Conservation (phyloP, 352 stramenopile genomes). For the Phytophthora sp. region DNA sequence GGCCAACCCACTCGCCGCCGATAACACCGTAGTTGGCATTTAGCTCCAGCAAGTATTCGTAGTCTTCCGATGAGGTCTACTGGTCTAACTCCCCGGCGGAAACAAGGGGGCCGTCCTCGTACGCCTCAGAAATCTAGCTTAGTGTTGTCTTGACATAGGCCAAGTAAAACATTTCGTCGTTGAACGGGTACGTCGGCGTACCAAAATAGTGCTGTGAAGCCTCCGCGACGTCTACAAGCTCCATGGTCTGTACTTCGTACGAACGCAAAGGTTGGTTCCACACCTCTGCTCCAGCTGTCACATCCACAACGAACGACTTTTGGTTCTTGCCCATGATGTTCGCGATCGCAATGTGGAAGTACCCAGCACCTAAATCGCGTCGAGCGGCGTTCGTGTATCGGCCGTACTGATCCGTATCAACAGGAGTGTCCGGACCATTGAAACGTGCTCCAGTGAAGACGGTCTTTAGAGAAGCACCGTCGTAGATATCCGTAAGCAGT, state of each 20-base stretch:
- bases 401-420: conserved; percentile 19
- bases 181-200: conserved; percentile 53
- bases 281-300: conserved; percentile 37
- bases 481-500: conserved; percentile 31
- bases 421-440: conserved; percentile 19
- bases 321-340: conserved; percentile 48
- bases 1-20: conserved; percentile 44
- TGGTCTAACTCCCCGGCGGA: conserved; percentile 23
- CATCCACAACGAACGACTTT: conserved; percentile 54
- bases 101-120: conserved; percentile 46
- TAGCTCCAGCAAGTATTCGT: conserved; percentile 49
- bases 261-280: conserved; percentile 66
- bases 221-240: conserved; percentile 31
- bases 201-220: conserved; percentile 43
- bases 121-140: conserved; percentile 50
- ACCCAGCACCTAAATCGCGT: conserved; percentile 29
- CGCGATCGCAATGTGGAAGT: conserved; percentile 35
- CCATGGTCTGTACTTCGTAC: conserved; percentile 42
- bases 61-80: conserved; percentile 37
- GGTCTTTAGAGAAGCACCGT: conserved; percentile 13
- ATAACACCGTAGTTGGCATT: conserved; percentile 42
- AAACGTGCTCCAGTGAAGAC: conserved; percentile 38
- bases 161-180: conserved; percentile 41
- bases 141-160: conserved; percentile 50
- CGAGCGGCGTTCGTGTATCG: conserved; percentile 26